phyloP scores from a whole-genome alignment of 192 early-diverging fungal species.

The Coemansia sp. region DNA sequence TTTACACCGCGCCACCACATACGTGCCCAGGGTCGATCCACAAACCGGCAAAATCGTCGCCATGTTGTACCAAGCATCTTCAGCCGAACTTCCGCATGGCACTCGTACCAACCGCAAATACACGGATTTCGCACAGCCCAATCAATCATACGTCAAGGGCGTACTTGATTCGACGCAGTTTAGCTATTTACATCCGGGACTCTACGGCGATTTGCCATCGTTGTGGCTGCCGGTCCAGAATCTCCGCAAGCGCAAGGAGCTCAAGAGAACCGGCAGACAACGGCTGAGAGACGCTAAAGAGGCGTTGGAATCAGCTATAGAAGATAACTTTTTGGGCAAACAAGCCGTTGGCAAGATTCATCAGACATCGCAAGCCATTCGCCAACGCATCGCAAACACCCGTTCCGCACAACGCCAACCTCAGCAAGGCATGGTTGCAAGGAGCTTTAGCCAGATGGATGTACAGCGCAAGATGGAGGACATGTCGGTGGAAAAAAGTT shows the following conservation, averaged over 20 bases:
- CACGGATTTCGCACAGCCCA: constrained; percentile 48
- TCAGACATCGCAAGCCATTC: constrained; percentile 8
- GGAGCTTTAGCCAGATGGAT: neutral
- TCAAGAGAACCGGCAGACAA: constrained; percentile 14
- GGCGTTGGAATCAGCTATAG: constrained; percentile 14
- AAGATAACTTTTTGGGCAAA: constrained; percentile 41
- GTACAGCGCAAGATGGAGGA: constrained; percentile 30
- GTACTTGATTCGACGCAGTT: constrained; percentile 46
- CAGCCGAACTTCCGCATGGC: constrained; percentile 38
- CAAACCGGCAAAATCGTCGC: constrained; percentile 10
- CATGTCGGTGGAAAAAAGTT: constrained; percentile 26
- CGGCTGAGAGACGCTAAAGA: constrained; percentile 11
- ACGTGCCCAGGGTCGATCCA: constrained; percentile 15
- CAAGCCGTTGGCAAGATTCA: constrained; percentile 17
- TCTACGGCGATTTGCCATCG: constrained; percentile 46
- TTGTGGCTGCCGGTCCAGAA: constrained; percentile 44
- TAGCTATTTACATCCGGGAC: constrained; percentile 37
- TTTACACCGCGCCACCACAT: constrained; percentile 18
- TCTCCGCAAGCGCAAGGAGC: constrained; percentile 23
- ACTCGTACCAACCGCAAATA: constrained; percentile 31
- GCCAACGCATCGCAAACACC: neutral
- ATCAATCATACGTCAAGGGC: constrained; percentile 29
- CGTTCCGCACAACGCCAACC: neutral
- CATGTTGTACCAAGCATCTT: constrained; percentile 39
- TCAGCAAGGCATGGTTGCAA: neutral